Base-by-base conservation (phyloP, 352 stramenopile species). In the Blastocystis hominis region DNA sequence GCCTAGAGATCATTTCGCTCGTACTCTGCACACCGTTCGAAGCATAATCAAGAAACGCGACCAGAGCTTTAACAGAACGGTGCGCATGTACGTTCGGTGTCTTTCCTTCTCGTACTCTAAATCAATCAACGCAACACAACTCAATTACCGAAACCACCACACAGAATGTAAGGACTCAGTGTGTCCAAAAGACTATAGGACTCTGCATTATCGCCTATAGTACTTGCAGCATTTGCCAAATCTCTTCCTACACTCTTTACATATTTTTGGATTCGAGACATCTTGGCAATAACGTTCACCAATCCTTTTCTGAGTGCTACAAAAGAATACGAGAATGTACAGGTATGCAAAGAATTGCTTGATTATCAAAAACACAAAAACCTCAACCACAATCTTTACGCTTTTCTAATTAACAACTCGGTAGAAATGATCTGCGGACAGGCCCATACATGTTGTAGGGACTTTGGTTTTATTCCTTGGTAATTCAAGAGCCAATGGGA, bases 31-130 rank as follows among this genome's bases (percentile, higher is more conserved):
- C 24, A 84, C 72, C 17, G 72, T 69, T 34, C 62, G 66, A 13
- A 84, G 20, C 72, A 84, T 84, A 17, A 84, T 38, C 30, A 84
- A 69, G n/a, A 84, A n/a, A 44, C 72, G 72, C 13, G 72, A 84
- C 72, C 72, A 84, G 9, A 84, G 36, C 54, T 84, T 84, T 30
- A 84, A 53, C 30, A 84, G n/a, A 15, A 64, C 72, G 15, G 72
- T 55, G n/a, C 72, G 72, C 47, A 84, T 84, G 34, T 68, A 68
- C 9, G 62, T 47, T 44, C 62, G 47, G 40, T 66, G 20, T 46
- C 44, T 63, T 5, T 69, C 20, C n/a, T 53, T 40, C 30, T 84
- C 72, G 68, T 84, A 84, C 0, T 66, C 72, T 84, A 84, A 17
- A 24, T 66, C 34, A 63, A 63, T 64, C 30, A 44, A 24, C 15